Conservation (phyloP, 768 basidiomycete species). For the Tylopilus felleus region DNA sequence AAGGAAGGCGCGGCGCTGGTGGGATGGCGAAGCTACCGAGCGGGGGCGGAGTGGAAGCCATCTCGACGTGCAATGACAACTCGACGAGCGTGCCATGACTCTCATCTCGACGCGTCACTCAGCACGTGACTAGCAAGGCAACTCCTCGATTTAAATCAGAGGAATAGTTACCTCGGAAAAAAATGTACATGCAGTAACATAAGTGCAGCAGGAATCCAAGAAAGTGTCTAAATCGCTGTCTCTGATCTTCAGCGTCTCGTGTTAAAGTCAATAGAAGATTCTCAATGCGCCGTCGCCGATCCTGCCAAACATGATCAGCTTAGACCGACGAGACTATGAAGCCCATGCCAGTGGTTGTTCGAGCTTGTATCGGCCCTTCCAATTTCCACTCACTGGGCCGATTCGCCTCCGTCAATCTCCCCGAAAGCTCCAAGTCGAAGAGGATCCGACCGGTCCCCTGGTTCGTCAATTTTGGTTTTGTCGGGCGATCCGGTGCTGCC, state of each 20-base stretch:
- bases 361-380: constrained; percentile 59
- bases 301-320: constrained; percentile 34
- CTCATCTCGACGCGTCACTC: too few relatives aligned
- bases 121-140: background rate
- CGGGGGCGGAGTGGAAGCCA: constrained; percentile 51
- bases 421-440: constrained; percentile 59
- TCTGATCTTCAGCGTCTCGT: constrained; percentile 53
- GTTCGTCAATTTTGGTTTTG: constrained; percentile 54
- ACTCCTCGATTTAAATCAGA: background rate
- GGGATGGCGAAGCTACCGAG: constrained; percentile 41
- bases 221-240: background rate
- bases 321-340: constrained; percentile 29
- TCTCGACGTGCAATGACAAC: background rate
- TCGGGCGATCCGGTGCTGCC: constrained; percentile 44
- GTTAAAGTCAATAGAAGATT: constrained; percentile 66
- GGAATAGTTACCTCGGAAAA: background rate
- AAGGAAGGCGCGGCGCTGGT: constrained; percentile 48
- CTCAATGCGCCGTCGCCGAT: constrained; percentile 81
- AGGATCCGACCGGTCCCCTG: constrained; percentile 41
- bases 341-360: constrained; percentile 71
- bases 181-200: background rate
- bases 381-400: constrained; percentile 65
- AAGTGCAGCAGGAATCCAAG: background rate
- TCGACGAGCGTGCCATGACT: background rate
- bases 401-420: constrained; percentile 75